phyloP scores from a whole-genome alignment of 352 stramenopile species.

The Phytophthora multivora region DNA sequence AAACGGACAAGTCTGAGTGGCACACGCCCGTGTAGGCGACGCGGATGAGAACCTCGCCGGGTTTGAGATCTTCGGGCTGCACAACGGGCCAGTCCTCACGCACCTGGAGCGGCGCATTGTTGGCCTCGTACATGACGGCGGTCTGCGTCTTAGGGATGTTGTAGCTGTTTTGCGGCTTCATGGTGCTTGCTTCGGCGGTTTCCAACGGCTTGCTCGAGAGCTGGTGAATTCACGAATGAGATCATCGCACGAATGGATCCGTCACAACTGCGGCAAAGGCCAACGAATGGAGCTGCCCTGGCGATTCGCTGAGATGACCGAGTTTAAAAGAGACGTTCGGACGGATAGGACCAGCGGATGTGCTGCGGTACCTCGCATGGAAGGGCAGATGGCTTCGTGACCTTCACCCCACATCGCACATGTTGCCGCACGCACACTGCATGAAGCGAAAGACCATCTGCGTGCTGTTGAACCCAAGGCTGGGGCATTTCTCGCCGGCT shows the following conservation, averaged over 20 bases:
- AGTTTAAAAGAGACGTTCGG: conserved; percentile 26
- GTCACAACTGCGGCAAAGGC: neutral
- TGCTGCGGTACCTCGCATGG: conserved; percentile 20
- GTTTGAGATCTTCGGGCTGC: conserved; percentile 47
- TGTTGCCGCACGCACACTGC: neutral
- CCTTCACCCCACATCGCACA: neutral
- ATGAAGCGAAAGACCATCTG: neutral
- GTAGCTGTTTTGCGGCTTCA: conserved; percentile 47
- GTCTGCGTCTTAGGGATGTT: conserved; percentile 58
- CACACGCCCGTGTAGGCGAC: conserved; percentile 59
- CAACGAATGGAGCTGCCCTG: conserved; percentile 26
- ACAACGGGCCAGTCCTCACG: conserved; percentile 52
- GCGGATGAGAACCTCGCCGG: conserved; percentile 53
- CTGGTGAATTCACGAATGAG: conserved; percentile 28
- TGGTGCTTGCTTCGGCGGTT: too few relatives aligned
- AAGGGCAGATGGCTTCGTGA: conserved; percentile 17
- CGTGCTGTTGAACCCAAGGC: neutral
- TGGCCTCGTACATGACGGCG: conserved; percentile 54
- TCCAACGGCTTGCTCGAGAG: conserved; percentile 20
- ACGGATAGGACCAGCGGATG: conserved; percentile 26
- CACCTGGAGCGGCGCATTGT: conserved; percentile 52
- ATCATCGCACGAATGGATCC: neutral
- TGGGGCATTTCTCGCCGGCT: too few relatives aligned
- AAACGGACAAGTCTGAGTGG: conserved; percentile 55
- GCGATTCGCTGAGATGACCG: too few relatives aligned